Percentiles rank a stretch among this genome's conserved stretches.
phyloP scores from a whole-genome alignment of 805 yeast genomes.

The Limtongozyma cylindracea region DNA sequence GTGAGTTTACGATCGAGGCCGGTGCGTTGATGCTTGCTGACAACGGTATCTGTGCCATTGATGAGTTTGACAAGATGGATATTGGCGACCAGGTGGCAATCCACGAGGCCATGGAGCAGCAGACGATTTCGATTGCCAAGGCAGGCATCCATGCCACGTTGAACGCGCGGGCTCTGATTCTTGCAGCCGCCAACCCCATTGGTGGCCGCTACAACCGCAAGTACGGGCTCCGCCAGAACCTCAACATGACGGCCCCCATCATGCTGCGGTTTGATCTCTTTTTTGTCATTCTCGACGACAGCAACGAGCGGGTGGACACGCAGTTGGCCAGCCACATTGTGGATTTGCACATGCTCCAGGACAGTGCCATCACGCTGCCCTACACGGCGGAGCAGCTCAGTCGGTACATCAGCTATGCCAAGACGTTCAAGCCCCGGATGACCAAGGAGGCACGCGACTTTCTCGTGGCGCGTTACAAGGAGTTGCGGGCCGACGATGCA shows the following conservation, averaged over 20 bases:
- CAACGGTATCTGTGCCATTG: conserved; percentile 95
- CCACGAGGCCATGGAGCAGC: conserved; percentile 99
- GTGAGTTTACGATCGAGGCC: conserved; percentile 93
- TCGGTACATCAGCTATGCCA: conserved; percentile 76
- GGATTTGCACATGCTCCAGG: conserved; percentile 73
- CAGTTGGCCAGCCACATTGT: conserved; percentile 85
- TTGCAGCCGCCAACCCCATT: conserved; percentile 97
- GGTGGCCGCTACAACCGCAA: conserved; percentile 93
- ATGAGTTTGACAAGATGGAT: conserved; percentile 97
- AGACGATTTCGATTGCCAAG: conserved; percentile 92
- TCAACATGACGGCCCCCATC: conserved; percentile 93
- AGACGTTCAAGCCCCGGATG: conserved; percentile 79
- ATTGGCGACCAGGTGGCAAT: conserved; percentile 88
- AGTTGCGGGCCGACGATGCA: conserved; percentile 71
- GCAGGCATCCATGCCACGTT: conserved; percentile 97
- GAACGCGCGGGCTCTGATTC: conserved; percentile 86
- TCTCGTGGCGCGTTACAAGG: conserved; percentile 60
- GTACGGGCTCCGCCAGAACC: conserved; percentile 57
- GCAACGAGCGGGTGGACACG: conserved; percentile 77
- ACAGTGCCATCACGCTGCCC: conserved; percentile 77
- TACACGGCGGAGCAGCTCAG: conserved; percentile 71
- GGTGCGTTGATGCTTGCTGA: conserved; percentile 98
- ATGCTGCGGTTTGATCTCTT: conserved; percentile 95
- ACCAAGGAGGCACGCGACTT: conserved; percentile 56
- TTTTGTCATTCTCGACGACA: conserved; percentile 84